Evolutionary conservation across 2,329 filamentous ascomycete genomes (phyloP), one percentile per base, ranked within the genome.

Genomic region (Furcasterigmium sp.): DNA sequence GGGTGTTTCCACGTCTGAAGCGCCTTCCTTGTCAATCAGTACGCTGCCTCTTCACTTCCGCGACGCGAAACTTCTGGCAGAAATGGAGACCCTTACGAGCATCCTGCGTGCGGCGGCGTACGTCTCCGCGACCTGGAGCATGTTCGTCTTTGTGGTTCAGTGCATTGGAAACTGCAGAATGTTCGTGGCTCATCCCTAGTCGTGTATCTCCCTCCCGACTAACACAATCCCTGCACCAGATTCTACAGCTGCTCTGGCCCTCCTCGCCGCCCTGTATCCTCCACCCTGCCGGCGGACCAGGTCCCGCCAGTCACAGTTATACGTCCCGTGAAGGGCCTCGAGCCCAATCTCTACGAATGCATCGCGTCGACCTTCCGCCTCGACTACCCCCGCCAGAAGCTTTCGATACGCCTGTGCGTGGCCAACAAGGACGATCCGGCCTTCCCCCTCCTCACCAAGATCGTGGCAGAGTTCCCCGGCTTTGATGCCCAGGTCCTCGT

Each of bases 311-410:
- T 98, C 55, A 97, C 93, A 25, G 77, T 95, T 47, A 90, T 98
- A 53, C 86, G 93, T 3, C 94, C 93, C 0, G 84, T 95, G 51
- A 97, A 96, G 66, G 93, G 91, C 47, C 75, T 95, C 44, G 93
- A 97, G 61, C 87, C 90, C 4, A 80, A 82, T 51, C 80, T 97
- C 19, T 95, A 95, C 72, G 88, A 95, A 57, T 97, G 93, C 58
- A 83, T 98, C 32, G 85, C 87, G 23, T 85, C 91, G 5, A 88
- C 85, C 2, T 91, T 96, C 60, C 80, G 72, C 37, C 91, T 95
- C 62, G 75, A 80, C 43, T 97, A 97, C 58, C 88, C 91, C 1
- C 64, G 60, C 28, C 73, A 85, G 55, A 90, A 84, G 57, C 64
- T 95, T 44, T 87, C 86, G 18, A 78, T 95, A 47, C 80, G 82